Conservation (phyloP, 106 monocot species). For the Dioscorea zingiberensis region DNA sequence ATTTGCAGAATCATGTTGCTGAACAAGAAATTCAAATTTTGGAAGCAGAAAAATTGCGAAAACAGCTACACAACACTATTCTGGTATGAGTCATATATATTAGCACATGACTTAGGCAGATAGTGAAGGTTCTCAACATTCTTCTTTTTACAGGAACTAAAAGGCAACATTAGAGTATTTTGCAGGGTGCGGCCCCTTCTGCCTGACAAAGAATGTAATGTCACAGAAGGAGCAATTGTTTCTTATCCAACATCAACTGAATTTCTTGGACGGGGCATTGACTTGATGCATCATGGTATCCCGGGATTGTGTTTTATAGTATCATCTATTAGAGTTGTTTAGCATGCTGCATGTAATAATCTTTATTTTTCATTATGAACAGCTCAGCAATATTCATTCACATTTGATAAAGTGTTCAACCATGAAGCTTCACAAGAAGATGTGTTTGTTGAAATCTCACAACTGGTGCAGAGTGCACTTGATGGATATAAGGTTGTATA, state of each 20-base stretch:
- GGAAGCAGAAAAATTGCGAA: constrained; percentile 71
- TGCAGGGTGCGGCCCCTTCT: constrained; percentile 78
- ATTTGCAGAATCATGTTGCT: constrained; percentile 42
- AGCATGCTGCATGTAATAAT: not conserved
- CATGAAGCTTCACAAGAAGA: constrained; percentile 73
- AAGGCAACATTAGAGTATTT: constrained; percentile 93
- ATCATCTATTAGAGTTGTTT: not conserved
- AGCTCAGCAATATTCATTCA: constrained; percentile 73
- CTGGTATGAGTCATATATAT: constrained; percentile 32
- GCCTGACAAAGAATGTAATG: constrained; percentile 30
- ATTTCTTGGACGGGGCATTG: constrained; percentile 61
- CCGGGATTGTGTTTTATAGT: not conserved
- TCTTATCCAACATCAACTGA: constrained; percentile 79
- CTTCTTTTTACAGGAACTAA: constrained; percentile 56
- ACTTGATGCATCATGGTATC: constrained; percentile 60
- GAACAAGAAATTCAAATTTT: constrained; percentile 57
- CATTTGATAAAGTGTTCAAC: constrained; percentile 89
- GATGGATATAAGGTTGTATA: constrained; percentile 87
- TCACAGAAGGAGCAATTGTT: constrained; percentile 30
- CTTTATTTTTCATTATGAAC: constrained; percentile 7
- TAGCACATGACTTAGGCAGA: not conserved
- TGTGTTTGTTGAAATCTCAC: constrained; percentile 92
- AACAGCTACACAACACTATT: constrained; percentile 86
- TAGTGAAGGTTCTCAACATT: not conserved
- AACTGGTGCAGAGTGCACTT: constrained; percentile 91